These are phyloP conservation scores for Trichoderma oligosporum DNA, from an alignment of 2,329 filamentous ascomycete species.

Conservation along the genomic window DNA sequence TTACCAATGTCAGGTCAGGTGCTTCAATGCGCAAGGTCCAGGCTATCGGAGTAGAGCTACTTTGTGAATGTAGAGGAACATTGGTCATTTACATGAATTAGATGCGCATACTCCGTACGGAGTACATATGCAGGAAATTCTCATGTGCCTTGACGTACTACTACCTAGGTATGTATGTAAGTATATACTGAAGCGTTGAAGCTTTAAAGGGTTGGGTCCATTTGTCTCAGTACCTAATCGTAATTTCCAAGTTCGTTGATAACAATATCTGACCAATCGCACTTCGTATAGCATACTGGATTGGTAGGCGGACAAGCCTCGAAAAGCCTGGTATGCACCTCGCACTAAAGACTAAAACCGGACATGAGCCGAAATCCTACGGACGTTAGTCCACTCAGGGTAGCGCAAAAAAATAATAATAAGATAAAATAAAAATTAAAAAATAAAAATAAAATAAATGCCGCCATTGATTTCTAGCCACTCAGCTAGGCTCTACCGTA, in stretches of 20 bases:
- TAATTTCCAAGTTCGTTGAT: too few relatives aligned
- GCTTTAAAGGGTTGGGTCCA: too few relatives aligned
- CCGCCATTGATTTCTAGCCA: conserved; percentile 18
- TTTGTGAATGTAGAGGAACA: not conserved
- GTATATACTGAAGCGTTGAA: too few relatives aligned
- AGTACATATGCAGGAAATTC: not conserved
- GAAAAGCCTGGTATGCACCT: not conserved
- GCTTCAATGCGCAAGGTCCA: conserved; percentile 11
- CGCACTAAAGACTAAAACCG: not conserved
- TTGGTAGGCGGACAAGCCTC: too few relatives aligned
- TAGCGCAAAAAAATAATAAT: conserved; percentile 2
- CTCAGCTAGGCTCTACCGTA: conserved; percentile 14
- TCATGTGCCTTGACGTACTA: too few relatives aligned
- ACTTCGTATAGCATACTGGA: too few relatives aligned
- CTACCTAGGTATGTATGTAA: too few relatives aligned
- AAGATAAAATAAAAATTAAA: too few relatives aligned
- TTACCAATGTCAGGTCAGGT: conserved; percentile 2
- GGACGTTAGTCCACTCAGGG: conserved; percentile 5
- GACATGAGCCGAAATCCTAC: conserved; percentile 13
- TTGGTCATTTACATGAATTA: not conserved
- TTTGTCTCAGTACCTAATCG: too few relatives aligned
- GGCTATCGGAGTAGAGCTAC: conserved; percentile 2
- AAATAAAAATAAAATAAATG: not conserved
- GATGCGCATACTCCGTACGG: not conserved
- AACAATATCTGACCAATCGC: too few relatives aligned